Conservation (phyloP, 148 eudicot species). For the Talinum fruticosum region DNA sequence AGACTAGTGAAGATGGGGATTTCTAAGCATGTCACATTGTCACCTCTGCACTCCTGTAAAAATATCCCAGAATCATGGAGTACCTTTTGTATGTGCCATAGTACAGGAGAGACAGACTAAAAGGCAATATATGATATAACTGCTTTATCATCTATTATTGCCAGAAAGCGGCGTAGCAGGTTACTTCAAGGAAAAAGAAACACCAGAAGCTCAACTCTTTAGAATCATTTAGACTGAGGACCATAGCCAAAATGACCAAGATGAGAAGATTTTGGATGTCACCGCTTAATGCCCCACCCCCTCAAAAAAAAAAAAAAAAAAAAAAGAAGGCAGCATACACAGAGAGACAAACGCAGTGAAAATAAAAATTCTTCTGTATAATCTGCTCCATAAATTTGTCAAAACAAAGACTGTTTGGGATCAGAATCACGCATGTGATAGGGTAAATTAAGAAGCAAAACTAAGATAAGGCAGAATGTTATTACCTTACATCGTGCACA, state of each 20-base stretch:
- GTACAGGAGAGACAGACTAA: background rate
- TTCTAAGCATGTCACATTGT: background rate
- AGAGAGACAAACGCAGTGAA: too few species aligned
- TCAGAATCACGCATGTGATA: too few species aligned
- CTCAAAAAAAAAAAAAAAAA: too few species aligned
- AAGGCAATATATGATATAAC: background rate
- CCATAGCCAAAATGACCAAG: background rate
- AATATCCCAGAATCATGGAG: background rate
- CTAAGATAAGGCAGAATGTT: background rate
- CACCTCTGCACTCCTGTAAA: background rate
- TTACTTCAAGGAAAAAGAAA: background rate
- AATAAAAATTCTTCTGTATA: too few species aligned
- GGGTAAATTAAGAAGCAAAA: background rate
- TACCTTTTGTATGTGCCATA: background rate
- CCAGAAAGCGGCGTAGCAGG: background rate
- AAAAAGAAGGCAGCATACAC: too few species aligned
- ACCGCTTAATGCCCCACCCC: too few species aligned
- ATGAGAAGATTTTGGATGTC: background rate
- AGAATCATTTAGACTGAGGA: background rate
- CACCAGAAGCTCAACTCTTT: background rate
- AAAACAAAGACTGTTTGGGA: too few species aligned
- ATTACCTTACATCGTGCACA: conserved; percentile 93
- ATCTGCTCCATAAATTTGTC: too few species aligned
- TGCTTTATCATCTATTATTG: background rate
- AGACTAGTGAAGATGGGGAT: background rate